Evolutionary conservation across 768 basidiomycete genomes (phyloP), one percentile per base, ranked within the genome.

Genomic region (Lactarius hengduanensis): DNA sequence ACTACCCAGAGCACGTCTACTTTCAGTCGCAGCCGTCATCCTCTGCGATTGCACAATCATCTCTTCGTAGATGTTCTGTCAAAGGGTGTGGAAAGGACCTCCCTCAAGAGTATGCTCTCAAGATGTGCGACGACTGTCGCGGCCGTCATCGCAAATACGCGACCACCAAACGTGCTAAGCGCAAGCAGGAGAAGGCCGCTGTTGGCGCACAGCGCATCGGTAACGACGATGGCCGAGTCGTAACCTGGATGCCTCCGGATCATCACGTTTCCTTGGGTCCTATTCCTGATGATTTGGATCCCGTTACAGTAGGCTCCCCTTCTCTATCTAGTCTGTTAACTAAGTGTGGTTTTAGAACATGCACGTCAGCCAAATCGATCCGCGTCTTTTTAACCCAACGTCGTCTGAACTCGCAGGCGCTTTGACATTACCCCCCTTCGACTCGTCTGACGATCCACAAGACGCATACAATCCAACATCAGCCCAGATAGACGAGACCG

Each of bases 101-200:
- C 28, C 69, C 74, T n/a, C 58, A 63, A 7, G 73, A 73, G 7
- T 74, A 76, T 22, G 55, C 69, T 4, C 79, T 76, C 72, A 84
- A 81, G 74, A 85, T 85, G 84, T 86, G 84, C 77, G 80, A 82
- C 26, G 69, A 68, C 0, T 85, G 84, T 74, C 77, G 84, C 28
- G 77, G 78, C 43, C 78, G 81, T 20, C 84, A 85, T 71, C 79
- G 83, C 32, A 73, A 79, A 6, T 85, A 86, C 58, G 83, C 82
- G 11, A 80, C 72, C 41, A 82, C 83, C 4, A 84, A 84, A 71
- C 75, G 83, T 18, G 79, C 80, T 5, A 78, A 80, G 63, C 74
- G 83, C 64, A 85, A 84, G 72, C 69, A 77, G 68, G 84, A 86
- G 72, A 85, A 84, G 72, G 79, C 78, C 0, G 77, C 79, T 7